Evolutionary conservation across 345 rosid genomes (phyloP).

Genomic region (Kandelia obovata): DNA sequence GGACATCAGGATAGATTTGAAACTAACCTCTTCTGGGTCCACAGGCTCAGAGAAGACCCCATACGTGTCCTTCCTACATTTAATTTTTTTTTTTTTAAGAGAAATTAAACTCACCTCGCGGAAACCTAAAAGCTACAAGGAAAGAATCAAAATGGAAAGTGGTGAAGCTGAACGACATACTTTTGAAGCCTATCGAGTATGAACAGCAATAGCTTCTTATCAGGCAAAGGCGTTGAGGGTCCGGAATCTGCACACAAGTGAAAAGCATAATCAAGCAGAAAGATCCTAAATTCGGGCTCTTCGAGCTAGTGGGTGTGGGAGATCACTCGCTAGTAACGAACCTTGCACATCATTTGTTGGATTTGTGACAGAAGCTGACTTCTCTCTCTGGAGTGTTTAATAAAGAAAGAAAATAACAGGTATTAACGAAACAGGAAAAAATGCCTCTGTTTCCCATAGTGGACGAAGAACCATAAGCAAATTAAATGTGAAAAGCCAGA

Average conservation of each 20-base stretch:
- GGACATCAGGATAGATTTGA: not conserved
- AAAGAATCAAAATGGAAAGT: conserved; percentile 2
- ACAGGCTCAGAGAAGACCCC: conserved; percentile 30
- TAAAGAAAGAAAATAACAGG: conserved; percentile 5
- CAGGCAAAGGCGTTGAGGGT: conserved; percentile 17
- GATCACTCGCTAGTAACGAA: conserved; percentile 21
- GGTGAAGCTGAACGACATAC: conserved; percentile 8
- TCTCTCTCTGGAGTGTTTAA: conserved; percentile 37
- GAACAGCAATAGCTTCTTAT: conserved; percentile 24
- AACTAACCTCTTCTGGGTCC: conserved; percentile 26
- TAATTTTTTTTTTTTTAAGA: not conserved
- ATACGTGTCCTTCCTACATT: conserved; percentile 33
- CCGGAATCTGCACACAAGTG: not conserved
- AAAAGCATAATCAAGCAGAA: not conserved
- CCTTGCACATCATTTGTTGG: conserved; percentile 43
- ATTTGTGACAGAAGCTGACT: conserved; percentile 30
- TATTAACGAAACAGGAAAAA: not conserved
- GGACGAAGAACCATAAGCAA: conserved; percentile 6
- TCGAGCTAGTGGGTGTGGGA: conserved; percentile 10
- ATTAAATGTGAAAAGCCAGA: conserved; percentile 18
- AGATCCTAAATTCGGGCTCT: conserved; percentile 8
- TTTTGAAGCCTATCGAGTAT: conserved; percentile 32
- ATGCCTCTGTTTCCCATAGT: conserved; percentile 13
- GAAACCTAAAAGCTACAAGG: not conserved
- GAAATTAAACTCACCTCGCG: not conserved